Evolutionary conservation across 208 protist genomes (phyloP).

Genomic region (Crithidia sp.): DNA sequence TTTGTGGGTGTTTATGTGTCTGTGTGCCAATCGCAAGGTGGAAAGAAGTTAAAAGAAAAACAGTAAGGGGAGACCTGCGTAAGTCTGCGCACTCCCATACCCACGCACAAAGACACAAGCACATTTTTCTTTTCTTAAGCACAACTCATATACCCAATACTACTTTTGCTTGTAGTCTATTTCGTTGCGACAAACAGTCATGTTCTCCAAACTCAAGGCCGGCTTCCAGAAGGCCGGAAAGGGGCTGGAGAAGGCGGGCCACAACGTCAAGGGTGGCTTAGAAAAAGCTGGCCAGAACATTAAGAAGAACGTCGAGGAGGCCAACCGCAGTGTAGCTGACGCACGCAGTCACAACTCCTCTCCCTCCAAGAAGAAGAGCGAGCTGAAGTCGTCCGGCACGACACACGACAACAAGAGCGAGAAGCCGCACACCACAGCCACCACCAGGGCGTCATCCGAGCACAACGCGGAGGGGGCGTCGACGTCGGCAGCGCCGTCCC

Average conservation of each 20-base stretch:
- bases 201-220: constrained; percentile 25
- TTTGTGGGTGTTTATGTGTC: too few species aligned
- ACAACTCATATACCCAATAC: too few species aligned
- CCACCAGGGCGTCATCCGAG: not conserved
- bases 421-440: constrained; percentile 4
- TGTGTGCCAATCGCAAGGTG: too few species aligned
- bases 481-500: not conserved
- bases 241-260: not conserved
- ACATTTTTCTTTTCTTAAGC: not conserved
- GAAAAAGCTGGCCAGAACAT: constrained; percentile 23
- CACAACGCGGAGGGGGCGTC: not conserved
- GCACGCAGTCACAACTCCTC: constrained; percentile 8
- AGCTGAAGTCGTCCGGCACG: not conserved
- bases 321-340: not conserved
- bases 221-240: constrained; percentile 29
- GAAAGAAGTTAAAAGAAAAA: too few species aligned
- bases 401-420: constrained; percentile 6
- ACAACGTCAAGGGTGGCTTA: constrained; percentile 14
- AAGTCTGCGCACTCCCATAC: too few species aligned
- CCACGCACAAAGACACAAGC: not conserved
- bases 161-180: too few species aligned
- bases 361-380: constrained; percentile 6
- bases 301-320: constrained; percentile 9
- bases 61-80: too few species aligned
- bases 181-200: not conserved